Percentiles rank a stretch among this genome's conserved stretches.
Conservation (phyloP, 805 yeast species). For the Saccharomyces kudriavzevii region DNA sequence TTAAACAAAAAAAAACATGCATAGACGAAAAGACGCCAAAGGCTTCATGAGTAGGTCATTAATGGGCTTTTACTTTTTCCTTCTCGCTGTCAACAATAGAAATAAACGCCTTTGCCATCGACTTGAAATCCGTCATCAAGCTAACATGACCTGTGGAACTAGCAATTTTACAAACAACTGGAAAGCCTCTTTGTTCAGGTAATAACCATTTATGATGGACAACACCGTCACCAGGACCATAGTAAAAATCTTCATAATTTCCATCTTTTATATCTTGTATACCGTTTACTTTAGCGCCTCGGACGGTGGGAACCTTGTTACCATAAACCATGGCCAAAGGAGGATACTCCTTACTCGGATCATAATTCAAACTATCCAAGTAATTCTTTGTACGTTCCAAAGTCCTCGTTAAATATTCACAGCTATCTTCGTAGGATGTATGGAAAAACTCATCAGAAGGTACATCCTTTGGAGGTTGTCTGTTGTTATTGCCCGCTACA, state of each 20-base stretch:
- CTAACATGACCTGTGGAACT: conserved; percentile 71
- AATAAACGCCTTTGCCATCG: conserved; percentile 62
- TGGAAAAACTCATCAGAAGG: conserved; percentile 15
- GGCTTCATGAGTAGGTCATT: not conserved
- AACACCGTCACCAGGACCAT: conserved; percentile 93
- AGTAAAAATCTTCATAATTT: conserved; percentile 64
- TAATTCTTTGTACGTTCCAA: conserved; percentile 53
- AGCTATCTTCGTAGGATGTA: conserved; percentile 44
- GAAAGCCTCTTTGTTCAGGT: conserved; percentile 71
- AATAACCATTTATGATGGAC: conserved; percentile 74
- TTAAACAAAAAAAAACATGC: not conserved
- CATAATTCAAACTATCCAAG: conserved; percentile 46
- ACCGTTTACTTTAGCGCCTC: conserved; percentile 64
- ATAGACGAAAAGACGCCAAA: not conserved
- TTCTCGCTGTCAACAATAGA: conserved; percentile 56
- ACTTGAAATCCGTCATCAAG: conserved; percentile 62
- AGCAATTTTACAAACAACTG: conserved; percentile 58
- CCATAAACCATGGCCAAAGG: conserved; percentile 82
- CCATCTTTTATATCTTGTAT: conserved; percentile 60
- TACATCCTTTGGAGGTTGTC: conserved; percentile 9
- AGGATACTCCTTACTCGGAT: conserved; percentile 54
- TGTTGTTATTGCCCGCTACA: conserved; percentile 2
- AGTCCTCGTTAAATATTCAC: conserved; percentile 54
- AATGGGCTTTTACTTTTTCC: conserved; percentile 1
- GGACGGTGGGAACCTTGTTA: conserved; percentile 72